Evolutionary conservation across 345 rosid genomes (phyloP).

Genomic region (Citrus cavaleriei): DNA sequence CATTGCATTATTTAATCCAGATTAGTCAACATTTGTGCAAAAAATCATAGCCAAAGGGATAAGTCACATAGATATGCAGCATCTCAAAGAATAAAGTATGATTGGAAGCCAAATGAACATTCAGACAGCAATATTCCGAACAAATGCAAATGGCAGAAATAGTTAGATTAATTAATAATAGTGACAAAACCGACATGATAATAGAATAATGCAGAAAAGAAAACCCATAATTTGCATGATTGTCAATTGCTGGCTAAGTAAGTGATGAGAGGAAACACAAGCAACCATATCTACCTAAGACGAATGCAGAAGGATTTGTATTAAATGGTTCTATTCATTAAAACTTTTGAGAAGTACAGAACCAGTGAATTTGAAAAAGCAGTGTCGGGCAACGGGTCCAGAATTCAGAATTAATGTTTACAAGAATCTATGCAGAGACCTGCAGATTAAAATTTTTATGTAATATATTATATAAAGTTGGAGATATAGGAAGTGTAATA

Average conservation of each 20-base stretch:
- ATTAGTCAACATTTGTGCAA: slow-evolving; percentile 20
- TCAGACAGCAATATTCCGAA: slow-evolving; percentile 16
- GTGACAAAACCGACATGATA: background rate
- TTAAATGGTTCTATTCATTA: slow-evolving; percentile 6
- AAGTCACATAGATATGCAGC: slow-evolving; percentile 12
- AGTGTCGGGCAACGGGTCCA: slow-evolving; percentile 5
- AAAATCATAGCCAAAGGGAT: slow-evolving; percentile 18
- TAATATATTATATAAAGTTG: background rate
- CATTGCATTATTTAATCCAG: slow-evolving; percentile 14
- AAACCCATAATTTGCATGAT: slow-evolving; percentile 16
- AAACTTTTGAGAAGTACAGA: background rate
- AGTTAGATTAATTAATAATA: background rate
- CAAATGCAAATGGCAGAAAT: slow-evolving; percentile 2
- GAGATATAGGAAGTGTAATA: background rate
- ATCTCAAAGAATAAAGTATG: slow-evolving; percentile 16
- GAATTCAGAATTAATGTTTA: background rate
- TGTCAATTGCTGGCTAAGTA: background rate
- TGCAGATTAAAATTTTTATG: background rate
- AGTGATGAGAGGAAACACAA: background rate
- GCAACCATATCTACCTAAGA: background rate
- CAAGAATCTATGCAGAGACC: background rate
- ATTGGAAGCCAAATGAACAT: slow-evolving; percentile 17
- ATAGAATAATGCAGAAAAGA: background rate
- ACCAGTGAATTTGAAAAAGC: background rate
- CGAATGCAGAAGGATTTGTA: background rate